A percentile compares a stretch with the other conserved stretches of the same genome.
Conservation (phyloP, 1,284 basidiomycete genomes). For the Anthracocystis setariae region DNA sequence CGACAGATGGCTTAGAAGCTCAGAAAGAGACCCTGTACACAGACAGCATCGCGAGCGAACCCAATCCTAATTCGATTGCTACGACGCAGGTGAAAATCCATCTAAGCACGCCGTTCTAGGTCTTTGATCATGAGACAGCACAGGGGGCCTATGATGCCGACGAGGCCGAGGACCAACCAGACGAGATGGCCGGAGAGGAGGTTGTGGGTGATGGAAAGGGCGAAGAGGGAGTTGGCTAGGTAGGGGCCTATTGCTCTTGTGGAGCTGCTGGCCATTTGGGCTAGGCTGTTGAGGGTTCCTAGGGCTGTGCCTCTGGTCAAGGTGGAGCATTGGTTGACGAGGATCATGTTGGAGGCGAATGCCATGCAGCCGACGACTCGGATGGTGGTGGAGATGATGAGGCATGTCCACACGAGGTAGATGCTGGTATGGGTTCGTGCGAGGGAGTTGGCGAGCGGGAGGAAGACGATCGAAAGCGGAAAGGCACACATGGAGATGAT, state of each 20-base stretch:
- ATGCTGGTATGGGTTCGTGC: conserved; percentile 25
- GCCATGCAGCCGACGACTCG: conserved; percentile 34
- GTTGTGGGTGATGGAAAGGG: conserved; percentile 32
- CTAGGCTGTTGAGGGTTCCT: conserved; percentile 49
- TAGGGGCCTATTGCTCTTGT: conserved; percentile 51
- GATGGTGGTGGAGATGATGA: conserved; percentile 13
- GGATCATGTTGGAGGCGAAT: conserved; percentile 41
- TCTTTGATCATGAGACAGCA: conserved; percentile 17
- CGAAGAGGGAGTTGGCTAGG: conserved; percentile 46
- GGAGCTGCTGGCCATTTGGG: conserved; percentile 41
- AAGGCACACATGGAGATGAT: conserved; percentile 62
- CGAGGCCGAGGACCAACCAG: conserved; percentile 36
- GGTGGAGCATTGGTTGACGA: conserved; percentile 51
- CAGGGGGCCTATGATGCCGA: conserved; percentile 21
- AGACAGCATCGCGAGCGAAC: neutral
- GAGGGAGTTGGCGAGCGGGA: conserved; percentile 61
- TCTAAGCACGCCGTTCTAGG: conserved; percentile 14
- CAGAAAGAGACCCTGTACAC: neutral
- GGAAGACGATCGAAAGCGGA: conserved; percentile 60
- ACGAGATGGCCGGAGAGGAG: conserved; percentile 50
- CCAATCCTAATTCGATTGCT: no score
- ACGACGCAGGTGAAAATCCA: no score
- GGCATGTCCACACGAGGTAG: conserved; percentile 10
- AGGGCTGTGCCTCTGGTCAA: conserved; percentile 26
- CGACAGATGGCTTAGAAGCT: conserved; percentile 21